Percentiles rank a stretch among this genome's conserved stretches.
phyloP scores from a whole-genome alignment of 2,329 filamentous ascomycete species.

The Camillea tinctor region DNA sequence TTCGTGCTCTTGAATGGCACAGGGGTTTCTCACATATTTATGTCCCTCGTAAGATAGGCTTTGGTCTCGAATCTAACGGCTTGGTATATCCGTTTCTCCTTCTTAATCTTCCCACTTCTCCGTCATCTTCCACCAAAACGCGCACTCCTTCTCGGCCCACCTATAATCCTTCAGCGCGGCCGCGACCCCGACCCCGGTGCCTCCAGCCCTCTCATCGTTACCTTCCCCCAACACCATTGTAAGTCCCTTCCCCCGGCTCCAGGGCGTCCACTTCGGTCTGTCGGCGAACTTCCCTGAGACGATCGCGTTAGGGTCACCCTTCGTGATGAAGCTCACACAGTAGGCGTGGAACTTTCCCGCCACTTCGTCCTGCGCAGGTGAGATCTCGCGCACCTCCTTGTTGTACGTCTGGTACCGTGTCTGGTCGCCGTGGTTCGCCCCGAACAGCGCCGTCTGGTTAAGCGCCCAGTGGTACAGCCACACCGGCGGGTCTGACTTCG shows the following conservation, averaged over 20 bases:
- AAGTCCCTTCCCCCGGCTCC: conserved; percentile 24
- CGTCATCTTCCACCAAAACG: conserved; percentile 43
- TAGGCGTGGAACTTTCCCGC: conserved; percentile 11
- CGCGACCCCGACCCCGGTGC: conserved; percentile 33
- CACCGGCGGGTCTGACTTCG: conserved; percentile 18
- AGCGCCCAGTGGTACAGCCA: conserved; percentile 33
- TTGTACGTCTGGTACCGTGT: conserved; percentile 44
- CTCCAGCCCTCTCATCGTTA: conserved; percentile 49
- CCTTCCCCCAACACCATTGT: conserved; percentile 47
- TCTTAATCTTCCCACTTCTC: conserved; percentile 31
- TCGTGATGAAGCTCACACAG: conserved; percentile 4
- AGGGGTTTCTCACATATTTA: too few species aligned
- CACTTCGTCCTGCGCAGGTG: conserved; percentile 25
- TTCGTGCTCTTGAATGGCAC: too few species aligned
- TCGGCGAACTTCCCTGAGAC: conserved; percentile 19
- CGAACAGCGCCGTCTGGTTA: conserved; percentile 22
- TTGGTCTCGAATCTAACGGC: too few species aligned
- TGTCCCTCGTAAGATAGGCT: too few species aligned
- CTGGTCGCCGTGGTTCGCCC: conserved; percentile 45
- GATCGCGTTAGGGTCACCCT: conserved; percentile 13
- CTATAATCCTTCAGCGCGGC: conserved; percentile 40
- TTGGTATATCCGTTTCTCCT: too few species aligned
- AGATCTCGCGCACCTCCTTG: conserved; percentile 36
- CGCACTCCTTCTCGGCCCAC: conserved; percentile 43
- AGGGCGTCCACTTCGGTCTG: conserved; percentile 26